A percentile compares a stretch with the other conserved stretches of the same genome.
These are phyloP conservation scores for Paecilomyces dactylethromorphus DNA, from an alignment of 2,329 filamentous ascomycete genomes.

Conservation along the genomic window DNA sequence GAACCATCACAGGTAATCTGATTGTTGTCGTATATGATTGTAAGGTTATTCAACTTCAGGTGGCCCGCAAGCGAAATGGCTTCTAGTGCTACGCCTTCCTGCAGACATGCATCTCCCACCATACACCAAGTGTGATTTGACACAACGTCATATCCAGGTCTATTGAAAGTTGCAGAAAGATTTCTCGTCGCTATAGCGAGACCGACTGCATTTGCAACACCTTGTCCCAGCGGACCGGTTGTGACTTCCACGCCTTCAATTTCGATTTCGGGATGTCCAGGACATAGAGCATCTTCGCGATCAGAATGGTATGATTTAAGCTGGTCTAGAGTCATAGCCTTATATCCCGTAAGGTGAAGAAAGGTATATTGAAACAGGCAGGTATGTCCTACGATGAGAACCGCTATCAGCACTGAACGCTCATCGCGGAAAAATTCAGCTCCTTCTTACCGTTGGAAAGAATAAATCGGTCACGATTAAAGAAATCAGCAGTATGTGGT, in stretches of 20 bases:
- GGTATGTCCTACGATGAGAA: constrained; percentile 37
- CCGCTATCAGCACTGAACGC: neutral
- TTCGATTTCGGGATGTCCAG: constrained; percentile 47
- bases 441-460: constrained; percentile 47
- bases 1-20: constrained; percentile 54
- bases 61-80: constrained; percentile 53
- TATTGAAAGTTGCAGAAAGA: constrained; percentile 47
- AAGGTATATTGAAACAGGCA: constrained; percentile 51
- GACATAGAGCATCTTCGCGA: constrained; percentile 45
- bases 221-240: constrained; percentile 52
- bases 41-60: constrained; percentile 50
- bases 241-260: constrained; percentile 52
- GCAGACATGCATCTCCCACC: constrained; percentile 53
- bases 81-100: constrained; percentile 54
- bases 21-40: constrained; percentile 56
- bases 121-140: constrained; percentile 49
- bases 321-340: constrained; percentile 51
- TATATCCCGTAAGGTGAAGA: constrained; percentile 49
- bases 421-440: neutral
- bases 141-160: constrained; percentile 41
- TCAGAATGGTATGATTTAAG: constrained; percentile 50
- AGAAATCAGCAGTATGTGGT: constrained; percentile 49
- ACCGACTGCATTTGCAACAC: constrained; percentile 53
- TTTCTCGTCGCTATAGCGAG: constrained; percentile 53
- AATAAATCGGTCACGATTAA: constrained; percentile 58